Conservation (phyloP, 1,139 yeast species). For the Zygotorulaspora mrakii region DNA sequence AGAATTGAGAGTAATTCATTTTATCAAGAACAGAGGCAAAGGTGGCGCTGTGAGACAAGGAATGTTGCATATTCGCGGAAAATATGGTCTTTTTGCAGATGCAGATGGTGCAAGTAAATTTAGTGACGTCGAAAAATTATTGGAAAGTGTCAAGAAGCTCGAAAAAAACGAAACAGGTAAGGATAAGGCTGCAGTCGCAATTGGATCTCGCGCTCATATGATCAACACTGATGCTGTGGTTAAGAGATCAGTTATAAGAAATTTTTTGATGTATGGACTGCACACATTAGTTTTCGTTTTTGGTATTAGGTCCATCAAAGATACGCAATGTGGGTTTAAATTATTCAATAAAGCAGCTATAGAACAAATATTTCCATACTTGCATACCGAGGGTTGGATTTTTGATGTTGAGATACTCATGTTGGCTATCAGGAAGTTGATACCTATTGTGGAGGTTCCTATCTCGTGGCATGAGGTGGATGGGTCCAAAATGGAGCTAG, state of each 20-base stretch:
- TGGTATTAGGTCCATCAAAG: constrained; percentile 82
- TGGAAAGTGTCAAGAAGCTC: constrained; percentile 42
- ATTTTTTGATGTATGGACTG: constrained; percentile 88
- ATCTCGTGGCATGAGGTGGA: constrained; percentile 96
- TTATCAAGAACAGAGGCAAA: constrained; percentile 80
- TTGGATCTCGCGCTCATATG: constrained; percentile 97
- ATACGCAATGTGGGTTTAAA: constrained; percentile 97
- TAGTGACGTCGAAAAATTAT: constrained; percentile 57
- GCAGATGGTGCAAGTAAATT: constrained; percentile 96
- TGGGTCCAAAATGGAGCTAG: constrained; percentile 90
- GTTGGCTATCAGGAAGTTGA: constrained; percentile 66
- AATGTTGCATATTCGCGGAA: constrained; percentile 69
- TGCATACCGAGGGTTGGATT: constrained; percentile 98
- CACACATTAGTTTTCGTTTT: constrained; percentile 82
- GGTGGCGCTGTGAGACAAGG: constrained; percentile 99
- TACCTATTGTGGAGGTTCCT: constrained; percentile 70
- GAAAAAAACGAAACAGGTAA: constrained; percentile 20
- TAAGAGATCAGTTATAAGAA: constrained; percentile 80
- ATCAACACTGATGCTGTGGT: constrained; percentile 95
- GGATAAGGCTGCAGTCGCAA: constrained; percentile 55
- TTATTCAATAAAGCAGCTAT: constrained; percentile 74
- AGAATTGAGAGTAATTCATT: constrained; percentile 61
- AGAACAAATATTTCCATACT: constrained; percentile 66
- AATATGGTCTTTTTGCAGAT: constrained; percentile 80
- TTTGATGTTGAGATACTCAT: constrained; percentile 91